These are phyloP conservation scores for Pezicula neosporulosa DNA, from an alignment of 2,329 filamentous ascomycete species.

Conservation along the genomic window DNA sequence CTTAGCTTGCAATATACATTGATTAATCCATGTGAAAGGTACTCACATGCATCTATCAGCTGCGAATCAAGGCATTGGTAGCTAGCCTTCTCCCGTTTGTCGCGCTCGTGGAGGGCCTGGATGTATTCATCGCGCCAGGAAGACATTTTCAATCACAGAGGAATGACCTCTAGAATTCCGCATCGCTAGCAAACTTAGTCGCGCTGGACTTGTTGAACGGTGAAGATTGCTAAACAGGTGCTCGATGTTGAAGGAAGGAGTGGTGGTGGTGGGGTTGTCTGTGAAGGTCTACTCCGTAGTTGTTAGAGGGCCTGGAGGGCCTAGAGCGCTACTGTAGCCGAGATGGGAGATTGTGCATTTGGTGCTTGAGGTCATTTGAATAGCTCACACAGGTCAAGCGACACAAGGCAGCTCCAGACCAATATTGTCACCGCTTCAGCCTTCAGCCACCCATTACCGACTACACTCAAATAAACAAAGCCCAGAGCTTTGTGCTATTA, in stretches of 20 bases:
- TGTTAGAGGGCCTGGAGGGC: no score
- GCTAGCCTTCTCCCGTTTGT: slow-evolving; percentile 64
- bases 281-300: no score
- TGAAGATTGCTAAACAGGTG: no score
- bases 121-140: slow-evolving; percentile 79
- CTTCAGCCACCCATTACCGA: not conserved
- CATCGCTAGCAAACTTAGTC: not conserved
- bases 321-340: no score
- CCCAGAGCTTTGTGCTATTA: not conserved
- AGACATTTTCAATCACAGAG: slow-evolving; percentile 18
- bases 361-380: not conserved
- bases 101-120: slow-evolving; percentile 67
- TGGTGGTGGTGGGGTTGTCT: no score
- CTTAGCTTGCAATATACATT: slow-evolving; percentile 6
- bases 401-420: not conserved
- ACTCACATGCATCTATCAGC: slow-evolving; percentile 76
- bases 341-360: no score
- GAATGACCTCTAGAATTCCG: slow-evolving; percentile 5
- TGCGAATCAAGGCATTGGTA: slow-evolving; percentile 54
- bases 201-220: no score
- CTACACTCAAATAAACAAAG: not conserved
- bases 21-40: slow-evolving; percentile 9
- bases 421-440: not conserved
- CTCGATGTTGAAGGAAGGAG: no score
- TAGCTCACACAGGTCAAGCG: not conserved